These are phyloP conservation scores for Ophiocordyceps camponoti-rufipedis DNA, from an alignment of 2,329 filamentous ascomycete species.

Conservation along the genomic window DNA sequence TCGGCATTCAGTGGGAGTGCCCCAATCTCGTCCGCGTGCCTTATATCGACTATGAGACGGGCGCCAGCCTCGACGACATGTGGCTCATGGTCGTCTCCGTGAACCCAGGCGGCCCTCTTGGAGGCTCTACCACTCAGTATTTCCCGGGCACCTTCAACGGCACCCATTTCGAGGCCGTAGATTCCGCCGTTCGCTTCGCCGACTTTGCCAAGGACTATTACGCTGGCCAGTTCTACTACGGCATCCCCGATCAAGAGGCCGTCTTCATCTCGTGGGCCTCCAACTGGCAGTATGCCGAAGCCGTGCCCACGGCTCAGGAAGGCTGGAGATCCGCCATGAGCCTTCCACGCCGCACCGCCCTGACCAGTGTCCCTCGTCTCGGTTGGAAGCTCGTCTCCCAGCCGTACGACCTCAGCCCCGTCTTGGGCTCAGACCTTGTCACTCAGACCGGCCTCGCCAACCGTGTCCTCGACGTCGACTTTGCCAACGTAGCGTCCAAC, in stretches of 20 bases:
- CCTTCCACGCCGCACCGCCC: constrained; percentile 26
- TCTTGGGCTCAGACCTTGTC: constrained; percentile 26
- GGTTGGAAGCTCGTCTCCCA: constrained; percentile 32
- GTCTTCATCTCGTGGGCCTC: constrained; percentile 18
- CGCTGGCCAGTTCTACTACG: constrained; percentile 16
- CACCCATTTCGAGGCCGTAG: constrained; percentile 32
- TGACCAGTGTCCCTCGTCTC: constrained; percentile 29
- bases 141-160: constrained; percentile 44
- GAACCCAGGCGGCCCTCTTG: constrained; percentile 37
- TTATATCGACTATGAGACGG: constrained; percentile 15
- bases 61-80: constrained; percentile 8
- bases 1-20: constrained; percentile 42
- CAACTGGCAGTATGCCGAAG: constrained; percentile 14
- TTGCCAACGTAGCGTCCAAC: constrained; percentile 26
- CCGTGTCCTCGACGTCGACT: constrained; percentile 28
- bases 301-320: constrained; percentile 12
- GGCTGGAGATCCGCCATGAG: constrained; percentile 15
- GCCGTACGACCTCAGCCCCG: constrained; percentile 27
- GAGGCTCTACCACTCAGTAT: constrained; percentile 36
- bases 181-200: constrained; percentile 10
- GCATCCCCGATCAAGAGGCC: constrained; percentile 8
- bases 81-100: constrained; percentile 32
- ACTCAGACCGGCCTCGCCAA: constrained; percentile 26
- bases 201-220: constrained; percentile 20
- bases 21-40: constrained; percentile 42